Base-by-base conservation (phyloP, 805 yeast genomes). In the Kurtzmaniella cleridarum region DNA sequence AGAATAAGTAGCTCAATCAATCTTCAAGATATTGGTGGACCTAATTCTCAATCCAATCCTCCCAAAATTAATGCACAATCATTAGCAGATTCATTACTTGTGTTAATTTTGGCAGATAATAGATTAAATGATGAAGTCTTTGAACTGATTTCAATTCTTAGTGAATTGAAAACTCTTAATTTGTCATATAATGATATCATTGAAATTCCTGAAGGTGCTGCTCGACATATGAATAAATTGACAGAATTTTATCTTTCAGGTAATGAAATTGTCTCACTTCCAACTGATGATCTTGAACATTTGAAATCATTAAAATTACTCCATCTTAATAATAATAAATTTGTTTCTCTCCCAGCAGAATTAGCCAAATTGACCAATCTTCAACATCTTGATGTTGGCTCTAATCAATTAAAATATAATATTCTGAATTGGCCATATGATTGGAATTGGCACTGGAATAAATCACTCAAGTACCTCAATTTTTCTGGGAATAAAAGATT, bases 381-480 rank as follows among this genome's bases (percentile, higher is more conserved):
- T 52, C 75, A 74, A 26, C 82, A 80, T 8, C 71, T 93, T 28
- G 99, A 93, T 63, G 93, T 87, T 13, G 95, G 97, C 3, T 85
- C 95, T 2, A 93, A 93, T 57, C 82, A 81, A 44, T 68, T 93
- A 60, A 85, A 89, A 53, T 93, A 93, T 60, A 93, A 93, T 51
- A 88, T 91, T 40, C 84, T 93, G 3, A 93, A 93, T 59, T 86
- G 89, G 75, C 95, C 93, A 12, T 91, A 87, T 55, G 98, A 93
- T 57, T 93, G 98, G 97, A 93, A 88, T 61, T 93, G 98, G 98
- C 81, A 84, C 50, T 81, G 80, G 68, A 93, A 93, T 55, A 68
- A 74, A 39, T 77, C 79, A 31, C 68, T 93, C 59, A 78, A 72
- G 48, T 89, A 84, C 51, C 73, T 93, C 55, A 93, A 91, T 57